These are phyloP conservation scores for Tardiomyces digboiensis DNA, from an alignment of 1,139 yeast species.

Conservation along the genomic window DNA sequence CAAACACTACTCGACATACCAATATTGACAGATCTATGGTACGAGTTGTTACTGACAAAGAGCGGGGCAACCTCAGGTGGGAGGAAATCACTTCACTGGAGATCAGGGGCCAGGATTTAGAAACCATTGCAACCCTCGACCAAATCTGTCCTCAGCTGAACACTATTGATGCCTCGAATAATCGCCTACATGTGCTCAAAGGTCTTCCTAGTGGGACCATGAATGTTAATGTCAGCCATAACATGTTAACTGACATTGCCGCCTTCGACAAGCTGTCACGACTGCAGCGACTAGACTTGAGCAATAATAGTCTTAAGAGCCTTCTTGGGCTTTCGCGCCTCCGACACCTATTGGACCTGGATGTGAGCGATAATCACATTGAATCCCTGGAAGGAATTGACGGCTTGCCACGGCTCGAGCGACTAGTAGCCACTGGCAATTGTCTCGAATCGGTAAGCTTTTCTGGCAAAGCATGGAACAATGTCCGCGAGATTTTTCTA, in stretches of 20 bases:
- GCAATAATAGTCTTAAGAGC: constrained; percentile 24
- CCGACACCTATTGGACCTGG: constrained; percentile 22
- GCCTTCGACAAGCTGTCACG: constrained; percentile 21
- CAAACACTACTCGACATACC: neutral
- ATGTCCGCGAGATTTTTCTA: constrained; percentile 15
- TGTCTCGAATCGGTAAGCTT: constrained; percentile 16
- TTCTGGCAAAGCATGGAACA: constrained; percentile 13
- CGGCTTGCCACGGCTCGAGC: constrained; percentile 21
- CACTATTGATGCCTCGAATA: constrained; percentile 23
- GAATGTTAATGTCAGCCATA: constrained; percentile 20
- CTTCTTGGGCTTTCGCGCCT: constrained; percentile 23
- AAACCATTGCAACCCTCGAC: constrained; percentile 24
- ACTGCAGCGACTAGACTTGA: constrained; percentile 23
- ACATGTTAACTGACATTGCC: constrained; percentile 24
- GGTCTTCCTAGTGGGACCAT: constrained; percentile 27
- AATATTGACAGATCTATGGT: neutral
- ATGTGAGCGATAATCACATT: constrained; percentile 20
- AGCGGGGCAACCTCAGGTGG: constrained; percentile 17
- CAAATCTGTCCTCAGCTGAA: constrained; percentile 28
- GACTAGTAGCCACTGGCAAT: constrained; percentile 20
- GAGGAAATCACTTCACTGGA: constrained; percentile 24
- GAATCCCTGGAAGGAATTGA: constrained; percentile 20
- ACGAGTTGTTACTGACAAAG: neutral
- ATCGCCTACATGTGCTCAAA: constrained; percentile 25
- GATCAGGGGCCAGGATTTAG: constrained; percentile 20